Conservation (phyloP, 345 rosid species). For the Syzygium aromaticum region DNA sequence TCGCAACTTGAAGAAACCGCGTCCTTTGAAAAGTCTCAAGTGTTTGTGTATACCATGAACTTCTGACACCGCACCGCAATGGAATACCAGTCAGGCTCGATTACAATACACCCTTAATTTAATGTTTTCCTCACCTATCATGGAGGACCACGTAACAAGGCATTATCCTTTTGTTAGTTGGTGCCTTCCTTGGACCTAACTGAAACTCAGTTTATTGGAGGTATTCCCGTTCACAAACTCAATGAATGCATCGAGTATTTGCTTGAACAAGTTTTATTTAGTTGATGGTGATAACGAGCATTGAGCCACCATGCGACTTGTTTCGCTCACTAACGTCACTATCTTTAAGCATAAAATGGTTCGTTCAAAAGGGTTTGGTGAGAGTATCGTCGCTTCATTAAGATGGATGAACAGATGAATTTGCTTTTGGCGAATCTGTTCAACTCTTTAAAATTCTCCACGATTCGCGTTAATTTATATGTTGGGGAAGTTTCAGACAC, state of each 20-base stretch:
- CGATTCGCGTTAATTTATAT: not conserved
- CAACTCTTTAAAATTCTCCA: not conserved
- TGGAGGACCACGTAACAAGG: not conserved
- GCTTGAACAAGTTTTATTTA: not conserved
- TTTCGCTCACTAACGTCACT: not conserved
- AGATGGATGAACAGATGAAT: not conserved
- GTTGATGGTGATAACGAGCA: not conserved
- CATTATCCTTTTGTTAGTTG: not conserved
- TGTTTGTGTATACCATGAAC: not conserved
- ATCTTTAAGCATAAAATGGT: not conserved
- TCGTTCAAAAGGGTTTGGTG: not conserved
- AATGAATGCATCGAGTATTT: not conserved
- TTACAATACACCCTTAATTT: not conserved
- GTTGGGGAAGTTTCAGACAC: not conserved
- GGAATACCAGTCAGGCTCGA: constrained; percentile 7
- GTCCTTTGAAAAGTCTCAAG: constrained; percentile 33
- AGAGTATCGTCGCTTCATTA: not conserved
- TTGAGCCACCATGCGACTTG: not conserved
- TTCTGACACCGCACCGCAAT: not conserved
- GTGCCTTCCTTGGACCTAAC: not conserved
- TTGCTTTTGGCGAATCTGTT: not conserved
- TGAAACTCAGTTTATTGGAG: not conserved
- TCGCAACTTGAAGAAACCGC: constrained; percentile 33
- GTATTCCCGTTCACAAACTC: not conserved
- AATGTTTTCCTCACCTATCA: not conserved